Base-by-base conservation (phyloP, 306 rosid genomes). In the Vicia villosa region DNA sequence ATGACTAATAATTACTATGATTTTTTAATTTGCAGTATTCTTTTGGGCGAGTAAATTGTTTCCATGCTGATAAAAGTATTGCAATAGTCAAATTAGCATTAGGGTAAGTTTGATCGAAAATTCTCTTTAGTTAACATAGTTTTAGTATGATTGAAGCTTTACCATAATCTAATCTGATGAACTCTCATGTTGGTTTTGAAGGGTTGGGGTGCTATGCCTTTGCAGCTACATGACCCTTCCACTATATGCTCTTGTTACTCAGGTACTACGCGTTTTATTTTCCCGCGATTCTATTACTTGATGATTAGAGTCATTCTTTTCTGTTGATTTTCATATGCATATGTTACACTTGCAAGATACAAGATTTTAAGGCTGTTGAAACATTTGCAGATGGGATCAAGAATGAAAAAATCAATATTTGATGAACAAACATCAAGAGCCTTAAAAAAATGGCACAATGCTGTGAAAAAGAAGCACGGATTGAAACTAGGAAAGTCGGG, bases 161-260 rank as follows among this genome's bases (percentile, higher is more conserved):
- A 11, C 32, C 55, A 36, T 70, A 6, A 54, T 66, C 37, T 66
- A 52, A 55, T 70, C 2, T 63, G 45, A 49, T 77, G 58, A 69
- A 20, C 58, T 74, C 70, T 69, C 7, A 1, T 57, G 16, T 28
- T 28, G 43, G 66, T 71, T 79, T 79, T 62, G 64, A 82, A 94
- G 99, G 80, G 41, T 82, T 60, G 82, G 8, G 8, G 96, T 72
- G 21, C 80, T 94, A 17, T 76, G 83, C 62, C 42, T 94, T 56
- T 94, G 97, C 88, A 89, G 99, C 88, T 94, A 94, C 69, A 89
- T 87, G 10, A 94, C 99, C 1, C 96, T 94, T 82, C 99, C 97
- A 2, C 77, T 94, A 6, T 88, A 94, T 81, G 92, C 97, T 74
- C 97, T 94, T 49, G 96, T 94, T 56, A 87, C 91, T 80, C 99